Evolutionary conservation across 176 grass and related monocot genomes (phyloP).

Genomic region (Thalia dealbata): DNA sequence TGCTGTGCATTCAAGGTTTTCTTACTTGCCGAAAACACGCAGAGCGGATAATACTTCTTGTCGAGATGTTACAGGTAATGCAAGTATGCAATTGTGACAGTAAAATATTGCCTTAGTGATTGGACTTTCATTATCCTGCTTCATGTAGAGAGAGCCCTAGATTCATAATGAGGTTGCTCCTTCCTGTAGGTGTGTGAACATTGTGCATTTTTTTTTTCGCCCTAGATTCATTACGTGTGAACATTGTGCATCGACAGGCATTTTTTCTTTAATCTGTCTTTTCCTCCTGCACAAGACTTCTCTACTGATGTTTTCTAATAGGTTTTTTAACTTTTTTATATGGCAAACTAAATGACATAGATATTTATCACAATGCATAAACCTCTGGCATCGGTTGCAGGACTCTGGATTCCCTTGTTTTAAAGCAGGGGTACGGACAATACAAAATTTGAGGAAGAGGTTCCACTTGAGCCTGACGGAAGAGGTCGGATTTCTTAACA

Average conservation of each 20-base stretch:
- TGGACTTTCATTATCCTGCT: not conserved
- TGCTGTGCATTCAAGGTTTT: slow-evolving; percentile 98
- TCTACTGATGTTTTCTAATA: too few relatives aligned
- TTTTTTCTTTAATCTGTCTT: too few relatives aligned
- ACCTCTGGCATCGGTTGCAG: slow-evolving; percentile 11
- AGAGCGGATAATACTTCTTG: slow-evolving; percentile 95
- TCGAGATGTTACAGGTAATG: slow-evolving; percentile 96
- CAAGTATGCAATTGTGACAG: not conserved
- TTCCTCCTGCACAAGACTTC: too few relatives aligned
- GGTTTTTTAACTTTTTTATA: too few relatives aligned
- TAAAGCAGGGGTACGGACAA: slow-evolving; percentile 84
- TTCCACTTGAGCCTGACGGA: slow-evolving; percentile 96
- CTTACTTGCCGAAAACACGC: slow-evolving; percentile 95
- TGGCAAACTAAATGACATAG: not conserved
- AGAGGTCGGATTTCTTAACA: slow-evolving; percentile 46
- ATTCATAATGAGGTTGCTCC: too few relatives aligned
- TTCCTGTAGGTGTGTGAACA: too few relatives aligned
- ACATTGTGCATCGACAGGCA: too few relatives aligned
- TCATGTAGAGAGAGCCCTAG: too few relatives aligned
- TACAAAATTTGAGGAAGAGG: slow-evolving; percentile 93
- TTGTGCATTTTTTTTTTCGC: too few relatives aligned
- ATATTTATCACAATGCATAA: not conserved
- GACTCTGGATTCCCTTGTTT: slow-evolving; percentile 98
- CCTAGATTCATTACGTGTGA: too few relatives aligned
- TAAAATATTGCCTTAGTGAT: not conserved